Conservation (phyloP, 2,329 filamentous ascomycete species). For the Paecilomyces dactylethromorphus region DNA sequence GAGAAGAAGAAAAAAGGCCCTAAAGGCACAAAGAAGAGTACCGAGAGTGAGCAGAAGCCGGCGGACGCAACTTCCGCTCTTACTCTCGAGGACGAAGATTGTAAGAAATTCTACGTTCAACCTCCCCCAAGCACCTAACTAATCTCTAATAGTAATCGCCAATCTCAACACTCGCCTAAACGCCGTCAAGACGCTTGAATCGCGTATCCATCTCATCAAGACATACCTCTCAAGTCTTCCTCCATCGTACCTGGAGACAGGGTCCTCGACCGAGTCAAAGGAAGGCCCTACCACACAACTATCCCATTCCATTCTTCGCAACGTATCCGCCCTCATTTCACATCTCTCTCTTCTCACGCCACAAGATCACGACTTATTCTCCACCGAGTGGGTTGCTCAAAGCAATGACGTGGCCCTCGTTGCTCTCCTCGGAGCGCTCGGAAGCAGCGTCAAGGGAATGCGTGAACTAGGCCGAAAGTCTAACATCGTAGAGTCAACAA, state of each 20-base stretch:
- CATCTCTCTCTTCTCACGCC: conserved; percentile 78
- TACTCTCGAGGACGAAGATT: conserved; percentile 58
- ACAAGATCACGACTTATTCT: conserved; percentile 58
- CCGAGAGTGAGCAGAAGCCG: conserved; percentile 21
- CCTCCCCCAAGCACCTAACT: conserved; percentile 1
- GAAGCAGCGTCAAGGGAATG: conserved; percentile 64
- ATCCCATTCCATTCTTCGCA: conserved; percentile 69
- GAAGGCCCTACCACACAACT: conserved; percentile 23
- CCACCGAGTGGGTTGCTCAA: conserved; percentile 66
- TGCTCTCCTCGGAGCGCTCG: conserved; percentile 66
- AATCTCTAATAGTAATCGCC: conserved; percentile 46
- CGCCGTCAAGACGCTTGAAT: conserved; percentile 86
- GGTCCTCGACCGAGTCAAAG: conserved; percentile 20
- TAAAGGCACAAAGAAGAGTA: conserved; percentile 25
- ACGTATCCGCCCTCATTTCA: conserved; percentile 77
- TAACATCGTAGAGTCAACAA: conserved; percentile 46
- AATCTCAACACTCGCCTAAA: conserved; percentile 81
- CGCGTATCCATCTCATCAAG: conserved; percentile 64
- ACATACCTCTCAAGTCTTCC: conserved; percentile 72
- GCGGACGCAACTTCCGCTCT: conserved; percentile 31
- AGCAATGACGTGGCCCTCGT: conserved; percentile 78
- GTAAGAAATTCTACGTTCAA: conserved; percentile 29
- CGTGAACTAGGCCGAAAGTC: conserved; percentile 73
- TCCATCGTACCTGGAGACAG: conserved; percentile 54
- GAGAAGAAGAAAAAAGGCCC: conserved; percentile 21